These are phyloP conservation scores for Sclerotinia trifoliorum DNA, from an alignment of 2,329 filamentous ascomycete species.

Conservation along the genomic window DNA sequence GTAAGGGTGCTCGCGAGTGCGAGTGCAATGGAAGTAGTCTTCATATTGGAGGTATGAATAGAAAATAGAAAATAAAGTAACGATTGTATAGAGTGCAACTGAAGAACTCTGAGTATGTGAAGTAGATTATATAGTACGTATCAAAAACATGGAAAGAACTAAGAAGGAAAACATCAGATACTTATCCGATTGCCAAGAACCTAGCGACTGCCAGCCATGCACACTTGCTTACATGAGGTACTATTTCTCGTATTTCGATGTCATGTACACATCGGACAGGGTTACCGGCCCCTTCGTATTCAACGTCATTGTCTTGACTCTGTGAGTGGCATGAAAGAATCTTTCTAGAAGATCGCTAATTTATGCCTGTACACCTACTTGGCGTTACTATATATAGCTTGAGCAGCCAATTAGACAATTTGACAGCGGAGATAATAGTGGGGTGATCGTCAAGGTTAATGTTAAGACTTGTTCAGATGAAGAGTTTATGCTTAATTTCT, in stretches of 20 bases:
- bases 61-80: slow-evolving; percentile 10
- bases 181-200: slow-evolving; percentile 19
- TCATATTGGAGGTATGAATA: slow-evolving; percentile 27
- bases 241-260: slow-evolving; percentile 14
- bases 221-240: slow-evolving; percentile 5
- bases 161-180: slow-evolving; percentile 7
- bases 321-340: neutral
- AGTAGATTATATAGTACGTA: neutral
- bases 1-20: slow-evolving; percentile 40
- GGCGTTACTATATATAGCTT: slow-evolving; percentile 12
- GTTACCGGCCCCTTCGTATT: slow-evolving; percentile 4
- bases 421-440: neutral
- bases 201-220: neutral
- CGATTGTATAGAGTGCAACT: slow-evolving; percentile 15
- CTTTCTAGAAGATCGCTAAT: slow-evolving; percentile 15
- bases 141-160: neutral
- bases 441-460: slow-evolving; percentile 2
- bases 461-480: slow-evolving; percentile 5
- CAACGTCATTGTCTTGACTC: neutral
- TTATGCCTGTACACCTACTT: slow-evolving; percentile 5
- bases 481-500: slow-evolving; percentile 15
- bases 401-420: neutral
- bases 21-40: slow-evolving; percentile 34
- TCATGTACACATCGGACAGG: slow-evolving; percentile 1
- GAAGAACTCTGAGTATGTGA: slow-evolving; percentile 1